Evolutionary conservation across 169 alveolate species (phyloP).

Genomic region (Plasmodium adleri): DNA sequence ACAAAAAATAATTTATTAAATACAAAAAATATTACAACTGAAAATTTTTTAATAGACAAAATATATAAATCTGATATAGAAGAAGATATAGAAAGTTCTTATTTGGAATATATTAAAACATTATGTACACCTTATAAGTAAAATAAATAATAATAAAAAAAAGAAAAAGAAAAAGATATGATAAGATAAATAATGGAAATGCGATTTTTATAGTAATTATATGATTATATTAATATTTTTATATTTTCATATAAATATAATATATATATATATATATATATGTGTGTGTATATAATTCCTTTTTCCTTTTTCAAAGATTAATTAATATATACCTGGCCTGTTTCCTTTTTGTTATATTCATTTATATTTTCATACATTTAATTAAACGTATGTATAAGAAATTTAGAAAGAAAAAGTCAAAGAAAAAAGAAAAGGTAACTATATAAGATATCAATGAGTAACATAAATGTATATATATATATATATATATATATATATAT

Average conservation of each 20-base stretch:
- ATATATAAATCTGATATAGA: neutral
- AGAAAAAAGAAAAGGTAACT: constrained; percentile 40
- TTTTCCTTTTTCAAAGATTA: neutral
- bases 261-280: too few species aligned
- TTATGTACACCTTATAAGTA: constrained; percentile 1
- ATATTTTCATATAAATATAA: too few species aligned
- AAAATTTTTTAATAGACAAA: neutral
- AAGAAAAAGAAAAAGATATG: too few species aligned
- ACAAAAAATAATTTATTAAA: neutral
- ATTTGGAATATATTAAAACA: neutral
- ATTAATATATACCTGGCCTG: constrained; percentile 19
- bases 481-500: too few species aligned
- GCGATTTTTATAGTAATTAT: too few species aligned
- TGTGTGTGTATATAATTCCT: neutral
- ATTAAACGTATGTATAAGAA: constrained; percentile 20
- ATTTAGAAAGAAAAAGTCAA: neutral
- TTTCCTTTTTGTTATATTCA: constrained; percentile 13
- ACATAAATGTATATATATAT: too few species aligned
- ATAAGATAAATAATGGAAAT: too few species aligned
- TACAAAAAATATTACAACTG: neutral
- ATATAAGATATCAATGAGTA: too few species aligned
- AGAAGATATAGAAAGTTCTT: neutral
- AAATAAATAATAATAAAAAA: neutral
- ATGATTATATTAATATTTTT: too few species aligned
- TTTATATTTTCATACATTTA: constrained; percentile 21